A percentile compares a stretch with the other conserved stretches of the same genome.
phyloP scores from a whole-genome alignment of 768 basidiomycete genomes.

The Suillus variegatus region DNA sequence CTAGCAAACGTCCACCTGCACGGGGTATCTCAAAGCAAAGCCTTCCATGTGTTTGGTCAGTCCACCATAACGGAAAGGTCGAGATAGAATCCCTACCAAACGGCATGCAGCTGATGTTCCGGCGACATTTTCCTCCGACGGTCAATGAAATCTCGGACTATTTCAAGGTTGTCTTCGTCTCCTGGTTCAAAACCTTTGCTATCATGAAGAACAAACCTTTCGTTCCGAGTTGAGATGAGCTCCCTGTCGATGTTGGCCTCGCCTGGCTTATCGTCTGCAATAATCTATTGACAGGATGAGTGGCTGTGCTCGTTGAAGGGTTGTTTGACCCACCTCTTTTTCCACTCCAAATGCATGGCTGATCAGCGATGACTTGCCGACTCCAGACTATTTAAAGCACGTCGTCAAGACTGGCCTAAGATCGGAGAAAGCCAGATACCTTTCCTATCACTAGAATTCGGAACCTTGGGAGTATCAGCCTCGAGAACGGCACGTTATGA shows the following conservation, averaged over 20 bases:
- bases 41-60: not conserved
- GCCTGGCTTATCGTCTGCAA: not conserved
- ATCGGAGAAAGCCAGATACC: not conserved
- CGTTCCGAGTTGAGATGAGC: slow-evolving; percentile 9
- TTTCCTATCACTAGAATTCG: not conserved
- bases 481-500: not conserved
- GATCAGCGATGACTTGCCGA: not conserved
- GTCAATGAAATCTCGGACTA: slow-evolving; percentile 15
- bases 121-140: not conserved
- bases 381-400: not conserved
- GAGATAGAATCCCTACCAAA: slow-evolving; percentile 10
- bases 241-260: slow-evolving; percentile 14
- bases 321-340: not conserved
- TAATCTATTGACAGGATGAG: not conserved
- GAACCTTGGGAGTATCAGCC: not conserved
- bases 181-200: slow-evolving; percentile 19
- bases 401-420: not conserved
- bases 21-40: slow-evolving; percentile 1
- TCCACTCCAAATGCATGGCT: not conserved
- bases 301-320: too few species aligned
- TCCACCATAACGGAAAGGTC: not conserved
- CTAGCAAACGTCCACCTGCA: not conserved
- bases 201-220: slow-evolving; percentile 16
- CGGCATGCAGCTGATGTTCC: slow-evolving; percentile 13
- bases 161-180: slow-evolving; percentile 3